phyloP scores from a whole-genome alignment of 2,329 filamentous ascomycete species.

The Exophiala sideris region DNA sequence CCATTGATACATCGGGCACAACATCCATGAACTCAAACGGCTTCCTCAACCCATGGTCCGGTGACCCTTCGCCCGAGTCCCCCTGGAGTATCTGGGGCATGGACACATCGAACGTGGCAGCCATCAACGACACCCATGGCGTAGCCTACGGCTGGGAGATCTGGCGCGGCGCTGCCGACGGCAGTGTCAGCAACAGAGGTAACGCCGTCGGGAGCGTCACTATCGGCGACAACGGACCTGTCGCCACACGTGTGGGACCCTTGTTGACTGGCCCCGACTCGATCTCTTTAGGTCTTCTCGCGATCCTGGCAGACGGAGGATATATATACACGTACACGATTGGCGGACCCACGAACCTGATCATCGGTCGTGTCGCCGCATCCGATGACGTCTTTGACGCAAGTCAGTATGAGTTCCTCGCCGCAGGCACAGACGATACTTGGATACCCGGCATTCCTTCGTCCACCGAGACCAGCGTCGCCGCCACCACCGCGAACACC shows the following conservation, averaged over 20 bases:
- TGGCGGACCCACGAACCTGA: not conserved
- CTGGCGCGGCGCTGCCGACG: not conserved
- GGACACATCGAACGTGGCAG: slow-evolving; percentile 4
- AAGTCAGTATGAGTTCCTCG: slow-evolving; percentile 2
- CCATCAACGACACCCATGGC: slow-evolving; percentile 6
- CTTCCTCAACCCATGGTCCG: slow-evolving; percentile 1
- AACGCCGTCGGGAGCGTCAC: slow-evolving; percentile 5
- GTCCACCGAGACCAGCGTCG: not conserved
- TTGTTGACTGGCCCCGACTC: slow-evolving; percentile 1
- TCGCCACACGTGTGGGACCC: slow-evolving; percentile 1
- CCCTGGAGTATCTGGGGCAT: slow-evolving; percentile 1
- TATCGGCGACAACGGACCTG: not conserved
- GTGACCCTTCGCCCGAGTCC: not conserved
- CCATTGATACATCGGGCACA: not conserved
- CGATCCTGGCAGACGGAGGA: not conserved
- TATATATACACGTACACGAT: slow-evolving; percentile 10
- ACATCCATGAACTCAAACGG: not conserved
- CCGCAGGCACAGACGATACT: not conserved
- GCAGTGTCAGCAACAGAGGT: not conserved
- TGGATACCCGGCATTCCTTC: not conserved
- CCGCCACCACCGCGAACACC: not conserved
- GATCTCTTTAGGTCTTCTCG: not conserved
- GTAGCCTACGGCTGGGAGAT: slow-evolving; percentile 3
- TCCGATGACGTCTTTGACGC: slow-evolving; percentile 6
- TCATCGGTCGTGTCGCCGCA: slow-evolving; percentile 1